Percentiles rank a stretch among this genome's conserved stretches.
Conservation (phyloP, 257 asterid genomes). For the Ilex aquifolium region DNA sequence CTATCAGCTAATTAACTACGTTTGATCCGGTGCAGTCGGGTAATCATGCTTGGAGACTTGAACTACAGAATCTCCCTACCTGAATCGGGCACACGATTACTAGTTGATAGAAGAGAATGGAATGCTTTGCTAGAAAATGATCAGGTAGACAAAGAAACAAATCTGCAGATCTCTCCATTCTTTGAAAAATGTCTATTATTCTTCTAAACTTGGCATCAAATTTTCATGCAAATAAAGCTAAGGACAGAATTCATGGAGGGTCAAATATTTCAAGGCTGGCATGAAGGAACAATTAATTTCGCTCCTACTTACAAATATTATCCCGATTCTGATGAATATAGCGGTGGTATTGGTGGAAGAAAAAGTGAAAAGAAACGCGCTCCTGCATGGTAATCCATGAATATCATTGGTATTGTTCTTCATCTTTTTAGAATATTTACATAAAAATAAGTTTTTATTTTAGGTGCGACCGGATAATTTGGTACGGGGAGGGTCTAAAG, state of each 20-base stretch:
- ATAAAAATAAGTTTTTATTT: background rate
- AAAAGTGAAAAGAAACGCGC: constrained; percentile 49
- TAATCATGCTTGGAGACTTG: constrained; percentile 60
- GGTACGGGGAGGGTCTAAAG: constrained; percentile 56
- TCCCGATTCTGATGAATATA: constrained; percentile 42
- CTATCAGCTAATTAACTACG: background rate
- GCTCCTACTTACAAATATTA: constrained; percentile 59
- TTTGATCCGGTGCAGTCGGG: constrained; percentile 37
- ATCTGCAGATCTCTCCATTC: background rate
- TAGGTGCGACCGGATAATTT: constrained; percentile 72
- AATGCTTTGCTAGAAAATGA: constrained; percentile 44
- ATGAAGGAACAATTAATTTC: constrained; percentile 52
- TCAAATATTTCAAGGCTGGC: constrained; percentile 60
- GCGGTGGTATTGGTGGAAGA: constrained; percentile 28
- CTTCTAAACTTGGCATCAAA: background rate
- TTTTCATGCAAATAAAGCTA: constrained; percentile 26
- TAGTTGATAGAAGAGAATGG: constrained; percentile 43
- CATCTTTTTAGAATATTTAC: background rate
- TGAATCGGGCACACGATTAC: constrained; percentile 39
- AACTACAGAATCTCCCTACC: constrained; percentile 58
- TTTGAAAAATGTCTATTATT: background rate
- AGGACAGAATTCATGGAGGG: constrained; percentile 45
- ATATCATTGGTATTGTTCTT: too few relatives aligned
- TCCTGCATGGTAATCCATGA: constrained; percentile 50
- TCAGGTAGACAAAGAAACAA: constrained; percentile 33